Conservation (phyloP, 2,329 filamentous ascomycete genomes). For the Aspergillus aculeatus region DNA sequence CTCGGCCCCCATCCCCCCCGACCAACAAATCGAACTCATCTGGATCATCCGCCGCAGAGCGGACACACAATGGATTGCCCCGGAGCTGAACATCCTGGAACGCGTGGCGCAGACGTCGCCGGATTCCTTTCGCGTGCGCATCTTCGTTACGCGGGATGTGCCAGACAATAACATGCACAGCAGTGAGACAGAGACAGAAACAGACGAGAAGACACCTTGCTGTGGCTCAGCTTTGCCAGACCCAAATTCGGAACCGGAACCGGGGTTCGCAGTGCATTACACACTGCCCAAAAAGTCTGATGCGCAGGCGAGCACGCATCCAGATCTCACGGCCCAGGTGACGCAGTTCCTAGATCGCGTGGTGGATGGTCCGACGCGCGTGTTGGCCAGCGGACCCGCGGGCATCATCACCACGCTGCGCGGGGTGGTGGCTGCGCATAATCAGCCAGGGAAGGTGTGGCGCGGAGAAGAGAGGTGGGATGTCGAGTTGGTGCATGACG, state of each 20-base stretch:
- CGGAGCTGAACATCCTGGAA: slow-evolving; percentile 54
- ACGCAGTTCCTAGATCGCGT: slow-evolving; percentile 47
- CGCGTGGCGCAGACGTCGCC: slow-evolving; percentile 38
- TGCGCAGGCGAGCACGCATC: slow-evolving; percentile 16
- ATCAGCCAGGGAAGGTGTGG: slow-evolving; percentile 57
- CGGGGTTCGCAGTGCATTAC: slow-evolving; percentile 13
- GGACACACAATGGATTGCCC: slow-evolving; percentile 59
- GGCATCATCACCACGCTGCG: slow-evolving; percentile 49
- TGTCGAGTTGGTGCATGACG: slow-evolving; percentile 59
- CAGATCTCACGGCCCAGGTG: slow-evolving; percentile 49
- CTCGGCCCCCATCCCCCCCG: not conserved
- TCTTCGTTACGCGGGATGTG: slow-evolving; percentile 60
- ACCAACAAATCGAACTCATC: slow-evolving; percentile 54
- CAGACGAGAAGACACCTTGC: not conserved
- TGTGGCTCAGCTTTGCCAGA: not conserved
- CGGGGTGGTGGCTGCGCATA: slow-evolving; percentile 45
- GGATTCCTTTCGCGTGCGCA: slow-evolving; percentile 49
- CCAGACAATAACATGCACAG: not conserved
- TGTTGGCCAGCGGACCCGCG: slow-evolving; percentile 62
- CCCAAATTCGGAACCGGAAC: not conserved
- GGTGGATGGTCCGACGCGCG: slow-evolving; percentile 50
- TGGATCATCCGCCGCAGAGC: slow-evolving; percentile 60
- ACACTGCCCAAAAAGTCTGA: slow-evolving; percentile 6
- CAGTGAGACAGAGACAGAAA: not conserved
- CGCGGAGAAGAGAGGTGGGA: slow-evolving; percentile 56